phyloP scores from a whole-genome alignment of 2,329 filamentous ascomycete genomes.

The Annulohypoxylon truncatum region DNA sequence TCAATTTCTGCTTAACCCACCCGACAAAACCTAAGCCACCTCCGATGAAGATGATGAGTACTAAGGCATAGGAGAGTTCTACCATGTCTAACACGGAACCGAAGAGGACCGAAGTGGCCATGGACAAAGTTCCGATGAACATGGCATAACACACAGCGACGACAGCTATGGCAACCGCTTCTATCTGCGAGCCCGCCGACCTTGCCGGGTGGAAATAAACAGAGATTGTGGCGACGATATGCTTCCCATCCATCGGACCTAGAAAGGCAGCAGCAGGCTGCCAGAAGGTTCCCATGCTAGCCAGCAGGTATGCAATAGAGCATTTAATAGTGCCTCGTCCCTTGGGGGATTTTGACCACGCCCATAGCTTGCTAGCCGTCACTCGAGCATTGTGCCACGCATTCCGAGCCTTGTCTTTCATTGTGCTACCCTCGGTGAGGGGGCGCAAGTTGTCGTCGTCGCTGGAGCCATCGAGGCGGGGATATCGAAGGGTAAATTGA shows the following conservation, averaged over 20 bases:
- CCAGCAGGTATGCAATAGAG: conserved; percentile 87
- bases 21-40: conserved; percentile 88
- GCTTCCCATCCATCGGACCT: conserved; percentile 89
- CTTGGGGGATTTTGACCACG: conserved; percentile 76
- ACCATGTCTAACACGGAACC: conserved; percentile 74
- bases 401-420: conserved; percentile 52
- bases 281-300: conserved; percentile 87
- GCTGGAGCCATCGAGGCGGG: conserved; percentile 54
- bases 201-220: conserved; percentile 95
- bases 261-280: conserved; percentile 77
- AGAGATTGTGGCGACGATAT: conserved; percentile 91
- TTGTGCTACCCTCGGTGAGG: conserved; percentile 52
- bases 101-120: conserved; percentile 87
- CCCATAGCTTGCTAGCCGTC: conserved; percentile 57
- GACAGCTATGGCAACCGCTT: conserved; percentile 81
- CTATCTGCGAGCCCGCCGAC: conserved; percentile 88
- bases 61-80: conserved; percentile 78
- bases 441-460: conserved; percentile 50
- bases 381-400: conserved; percentile 54
- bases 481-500: conserved; percentile 77
- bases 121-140: conserved; percentile 82
- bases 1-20: conserved; percentile 85
- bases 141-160: conserved; percentile 83
- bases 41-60: conserved; percentile 85
- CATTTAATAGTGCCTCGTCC: conserved; percentile 90